These are phyloP conservation scores for Colletotrichum filicis DNA, from an alignment of 2,329 filamentous ascomycete species.

Conservation along the genomic window DNA sequence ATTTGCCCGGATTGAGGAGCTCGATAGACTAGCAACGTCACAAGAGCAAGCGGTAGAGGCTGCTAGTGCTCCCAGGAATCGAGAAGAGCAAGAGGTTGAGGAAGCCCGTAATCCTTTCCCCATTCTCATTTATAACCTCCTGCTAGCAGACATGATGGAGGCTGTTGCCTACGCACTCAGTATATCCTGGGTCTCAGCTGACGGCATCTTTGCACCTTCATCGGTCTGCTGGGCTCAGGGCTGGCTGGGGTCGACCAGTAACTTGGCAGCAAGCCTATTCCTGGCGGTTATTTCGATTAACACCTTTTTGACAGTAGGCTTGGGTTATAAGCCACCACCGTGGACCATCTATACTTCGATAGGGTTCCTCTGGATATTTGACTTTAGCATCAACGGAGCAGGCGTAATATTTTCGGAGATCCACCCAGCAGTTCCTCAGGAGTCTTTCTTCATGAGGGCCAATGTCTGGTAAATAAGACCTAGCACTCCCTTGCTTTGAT, in stretches of 20 bases:
- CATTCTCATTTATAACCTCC: constrained; percentile 68
- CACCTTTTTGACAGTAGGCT: constrained; percentile 65
- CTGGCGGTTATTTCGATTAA: constrained; percentile 67
- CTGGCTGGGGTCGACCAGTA: constrained; percentile 67
- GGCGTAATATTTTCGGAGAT: neutral
- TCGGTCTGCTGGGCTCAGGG: constrained; percentile 64
- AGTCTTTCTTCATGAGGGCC: constrained; percentile 32
- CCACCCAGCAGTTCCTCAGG: constrained; percentile 1
- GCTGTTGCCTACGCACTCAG: constrained; percentile 66
- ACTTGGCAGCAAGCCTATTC: constrained; percentile 66
- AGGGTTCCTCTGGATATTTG: constrained; percentile 60
- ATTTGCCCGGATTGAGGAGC: constrained; percentile 7
- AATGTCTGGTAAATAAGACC: constrained; percentile 18
- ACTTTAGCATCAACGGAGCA: constrained; percentile 20
- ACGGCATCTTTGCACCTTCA: constrained; percentile 60
- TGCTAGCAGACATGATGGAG: constrained; percentile 69
- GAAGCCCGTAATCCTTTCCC: constrained; percentile 63
- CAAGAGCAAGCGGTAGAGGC: neutral
- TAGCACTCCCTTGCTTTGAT: neutral
- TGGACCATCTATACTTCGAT: constrained; percentile 55
- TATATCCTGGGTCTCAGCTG: constrained; percentile 58
- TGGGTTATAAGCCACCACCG: constrained; percentile 58
- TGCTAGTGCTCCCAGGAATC: neutral
- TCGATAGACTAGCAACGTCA: constrained; percentile 12
- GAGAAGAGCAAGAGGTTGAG: neutral